Evolutionary conservation across 169 alveolate genomes (phyloP), one percentile per base, ranked within the genome.

Genomic region (Plasmodium relictum): DNA sequence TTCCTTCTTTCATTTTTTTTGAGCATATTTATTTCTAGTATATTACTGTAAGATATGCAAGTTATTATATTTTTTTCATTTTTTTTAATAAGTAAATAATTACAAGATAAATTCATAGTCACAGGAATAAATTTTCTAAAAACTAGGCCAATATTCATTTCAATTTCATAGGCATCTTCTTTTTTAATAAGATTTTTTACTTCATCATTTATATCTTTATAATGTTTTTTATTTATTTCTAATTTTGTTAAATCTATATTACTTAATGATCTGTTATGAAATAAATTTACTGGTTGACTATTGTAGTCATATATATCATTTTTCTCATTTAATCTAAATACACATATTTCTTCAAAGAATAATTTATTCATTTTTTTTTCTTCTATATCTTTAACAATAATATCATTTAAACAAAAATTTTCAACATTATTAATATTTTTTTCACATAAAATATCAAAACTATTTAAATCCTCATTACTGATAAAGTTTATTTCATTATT

Each of bases 321-420:
- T 54, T 39, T 63, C 45, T 76, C 88, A 18, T 76, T 50, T 12
- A 76, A 24, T 54, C 88, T 61, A 41, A 26, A 76, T 48, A 66
- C 48, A 54, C 74, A 76, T 14, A 76, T 76, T 44, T 76, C 88
- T 62, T 76, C 88, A 76, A 76, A 76, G 22, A 76, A 76, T n/a
- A 76, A 10, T 48, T 76, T 76, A 39, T 31, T 42, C 74, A 62
- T 62, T 63, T 63, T 76, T 16, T 14, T 62, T 69, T 76, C 88
- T 76, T 76, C 88, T 0, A 76, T 63, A 56, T 76, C 88, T 41
- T 48, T 76, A 18, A 45, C 68, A 45, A 76, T 39, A 1, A 61
- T 76, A 56, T 76, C 62, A 39, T 54, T 76, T 41, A 54, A 41
- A 59, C n/a, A 63, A 66, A 39, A 10, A n/a, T 76, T 54, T 9